Evolutionary conservation across 345 rosid genomes (phyloP), one percentile per base, ranked within the genome.

Genomic region (Excoecaria agallocha): DNA sequence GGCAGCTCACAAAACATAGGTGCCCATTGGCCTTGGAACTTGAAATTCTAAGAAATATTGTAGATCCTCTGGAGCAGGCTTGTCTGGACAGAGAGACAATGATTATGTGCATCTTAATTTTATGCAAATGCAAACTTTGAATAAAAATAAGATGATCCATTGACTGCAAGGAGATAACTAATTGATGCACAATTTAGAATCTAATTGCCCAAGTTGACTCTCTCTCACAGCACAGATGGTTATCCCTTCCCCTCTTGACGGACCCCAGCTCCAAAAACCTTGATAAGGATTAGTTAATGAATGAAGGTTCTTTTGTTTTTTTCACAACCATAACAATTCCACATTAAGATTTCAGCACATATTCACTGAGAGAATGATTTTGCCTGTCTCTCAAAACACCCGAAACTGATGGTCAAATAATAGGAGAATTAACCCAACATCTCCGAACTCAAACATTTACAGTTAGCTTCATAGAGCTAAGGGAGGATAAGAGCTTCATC

Each of bases 11-110:
- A 85, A 62, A 86, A 87, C 82, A 86, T 89, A 35, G 94, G 94
- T 38, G 91, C 87, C 94, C 94, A 89, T 73, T 89, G n/a, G 94
- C 76, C 82, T 82, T 38, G 94, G 94, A 78, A 89, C 94, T 84
- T 89, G 94, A 69, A 87, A 89, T 82, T 89, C 94, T 86, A 89
- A 76, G 81, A 89, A 89, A 76, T 79, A 87, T 43, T 79, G 82
- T 62, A 89, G 81, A 80, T 89, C 91, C 39, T 77, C 87, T 4
- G 85, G 74, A 70, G 68, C 65, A 66, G 94, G 94, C 76, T 89
- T 89, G 79, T 89, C 94, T 89, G 82, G 51, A 74, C 51, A 74
- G n/a, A 73, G 56, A 73, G 49, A 72, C 17, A 70, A 68, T n/a
- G 19, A 66, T 68, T 38, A 72, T 66, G 67, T 12, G 22, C 55